Conservation (phyloP, 208 protist genomes). For the Acanthamoeba sp. region DNA sequence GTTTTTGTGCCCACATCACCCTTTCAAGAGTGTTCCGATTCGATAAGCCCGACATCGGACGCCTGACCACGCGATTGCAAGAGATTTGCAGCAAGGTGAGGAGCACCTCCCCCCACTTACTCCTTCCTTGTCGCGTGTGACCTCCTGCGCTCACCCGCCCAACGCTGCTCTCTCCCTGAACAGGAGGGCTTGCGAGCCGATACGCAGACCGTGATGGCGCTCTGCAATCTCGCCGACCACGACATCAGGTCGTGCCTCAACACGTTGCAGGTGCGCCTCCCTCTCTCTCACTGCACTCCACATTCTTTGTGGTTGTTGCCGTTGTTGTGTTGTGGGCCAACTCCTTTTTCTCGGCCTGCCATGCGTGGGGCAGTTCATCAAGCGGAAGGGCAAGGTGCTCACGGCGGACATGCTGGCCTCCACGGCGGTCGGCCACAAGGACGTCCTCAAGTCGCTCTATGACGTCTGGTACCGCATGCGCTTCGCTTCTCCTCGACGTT, state of each 20-base stretch:
- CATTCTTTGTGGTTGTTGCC: not conserved
- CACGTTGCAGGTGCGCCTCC: constrained; percentile 50
- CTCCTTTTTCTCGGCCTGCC: too few species aligned
- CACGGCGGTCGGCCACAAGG: constrained; percentile 34
- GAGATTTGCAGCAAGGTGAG: constrained; percentile 65
- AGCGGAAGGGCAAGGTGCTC: not conserved
- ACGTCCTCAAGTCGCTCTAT: constrained; percentile 61
- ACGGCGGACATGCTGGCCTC: constrained; percentile 48
- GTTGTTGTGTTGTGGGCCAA: too few species aligned
- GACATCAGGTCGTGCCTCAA: constrained; percentile 74
- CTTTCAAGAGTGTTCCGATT: constrained; percentile 44
- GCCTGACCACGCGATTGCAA: constrained; percentile 5
- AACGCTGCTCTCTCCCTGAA: not conserved
- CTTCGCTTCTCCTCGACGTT: not conserved
- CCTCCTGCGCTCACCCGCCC: not conserved
- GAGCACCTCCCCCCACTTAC: not conserved
- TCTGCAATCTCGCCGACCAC: constrained; percentile 60
- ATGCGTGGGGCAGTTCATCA: not conserved
- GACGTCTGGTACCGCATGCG: constrained; percentile 14
- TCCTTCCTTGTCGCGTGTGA: not conserved
- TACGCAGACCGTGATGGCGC: constrained; percentile 42
- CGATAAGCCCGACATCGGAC: not conserved
- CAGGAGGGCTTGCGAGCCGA: constrained; percentile 63
- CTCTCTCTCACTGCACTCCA: not conserved
- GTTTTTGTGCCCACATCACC: not conserved